Evolutionary conservation across 768 basidiomycete genomes (phyloP), one percentile per base, ranked within the genome.

Genomic region (Rhizopogon rudus): DNA sequence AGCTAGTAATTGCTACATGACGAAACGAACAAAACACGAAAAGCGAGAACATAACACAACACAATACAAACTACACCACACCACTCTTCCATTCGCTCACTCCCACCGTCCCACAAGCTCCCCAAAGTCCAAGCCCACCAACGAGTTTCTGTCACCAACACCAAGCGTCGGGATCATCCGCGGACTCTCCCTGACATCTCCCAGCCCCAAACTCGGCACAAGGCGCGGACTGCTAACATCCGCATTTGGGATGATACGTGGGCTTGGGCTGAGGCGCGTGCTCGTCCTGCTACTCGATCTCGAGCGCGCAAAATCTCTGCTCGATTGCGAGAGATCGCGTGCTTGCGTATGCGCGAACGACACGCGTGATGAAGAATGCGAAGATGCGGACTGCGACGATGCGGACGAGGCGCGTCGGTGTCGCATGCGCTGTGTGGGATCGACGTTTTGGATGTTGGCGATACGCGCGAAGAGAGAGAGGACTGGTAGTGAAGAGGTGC

Each of bases 371-470:
- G 78, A 76, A 0, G 78, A 76, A 6, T 78, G 75, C 2, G 85
- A 84, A 3, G 88, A 87, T 3, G 85, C 69, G 0, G 78, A 76
- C 6, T 78, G 75, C 2, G 85, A 84, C 3, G 88, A 87, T 3
- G 85, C 69, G 0, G 88, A 90, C 0, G 88, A 90, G 3, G 87
- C 86, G 20, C 89, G 82, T 2, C 91, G 84, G 63, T 88, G 88
- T 41, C 88, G 84, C 66, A 86, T 86, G 78, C 88, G 89, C 49
- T 79, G 80, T 2, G 82, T 82, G 16, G 91, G 91, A 63, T 93
- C 90, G 37, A 92, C 79, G 59, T 87, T 79, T 2, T 83, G 75
- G 37, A 93, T 78, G 57, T 87, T 84, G 50, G 87, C 89, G 42
- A 87, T 68, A 44, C 79, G 84, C 0, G 89, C 91, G 64, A 93